Evolutionary conservation across 257 asterid genomes (phyloP), one percentile per base, ranked within the genome.

Genomic region (Solanum appendiculatum): DNA sequence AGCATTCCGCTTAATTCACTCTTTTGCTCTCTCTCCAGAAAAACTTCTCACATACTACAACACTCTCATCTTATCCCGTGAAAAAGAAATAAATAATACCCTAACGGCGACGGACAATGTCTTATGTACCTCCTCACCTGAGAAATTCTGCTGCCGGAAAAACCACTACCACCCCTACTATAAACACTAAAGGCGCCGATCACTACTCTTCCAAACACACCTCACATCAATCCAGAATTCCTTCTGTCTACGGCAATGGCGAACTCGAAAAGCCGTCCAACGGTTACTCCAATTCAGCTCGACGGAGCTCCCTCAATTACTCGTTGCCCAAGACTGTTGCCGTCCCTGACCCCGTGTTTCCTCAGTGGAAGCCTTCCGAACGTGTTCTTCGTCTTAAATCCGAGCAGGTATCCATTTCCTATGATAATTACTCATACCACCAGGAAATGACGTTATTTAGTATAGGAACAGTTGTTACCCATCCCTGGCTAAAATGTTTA

Each of bases 41-140:
- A 72, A 72, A 54, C 64, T 29, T 51, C 77, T 60, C 39, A n/a
- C 46, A 14, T 48, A 84, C 7, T 37, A 48, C n/a, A 51, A 44
- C 34, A 64, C 12, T 83, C 80, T 85, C 86, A 72, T 89, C 91
- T 86, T 87, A 86, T 89, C 93, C 87, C 86, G 92, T 88, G 70
- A 69, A 39, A 64, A 87, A 7, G 29, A 42, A 4, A 21, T 39
- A 29, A 31, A 48, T 48, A 48, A 29, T 48, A 29, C 85, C 37
- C 85, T 31, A 48, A 73, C 82, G 82, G 51, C 82, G 81, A 82
- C 36, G 81, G 85, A 90, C 95, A 88, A 95, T 95, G 98, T 94
- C 98, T 91, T 95, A 95, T 88, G 97, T 95, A 20, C 98, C 98
- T 86, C 98, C 98, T 72, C 98, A 95, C 92, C 95, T 95, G 86